Base-by-base conservation (phyloP, 192 early-diverging fungal genomes). In the Backusella sp. region DNA sequence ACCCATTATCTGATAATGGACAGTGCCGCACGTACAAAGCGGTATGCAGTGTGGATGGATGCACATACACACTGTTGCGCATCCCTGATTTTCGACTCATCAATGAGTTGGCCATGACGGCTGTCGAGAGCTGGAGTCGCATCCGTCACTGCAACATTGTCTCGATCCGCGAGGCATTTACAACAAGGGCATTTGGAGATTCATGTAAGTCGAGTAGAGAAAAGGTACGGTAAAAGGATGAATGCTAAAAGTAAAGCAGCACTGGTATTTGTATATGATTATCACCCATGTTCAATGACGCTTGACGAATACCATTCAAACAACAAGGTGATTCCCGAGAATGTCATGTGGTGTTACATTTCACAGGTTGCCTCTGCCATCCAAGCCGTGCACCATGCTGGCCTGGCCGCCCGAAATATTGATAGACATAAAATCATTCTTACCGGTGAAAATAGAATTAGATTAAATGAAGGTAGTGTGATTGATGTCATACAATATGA, bases 131-230 rank as follows among this genome's bases (percentile, higher is more conserved):
- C 36, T 99, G 98, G 98, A 86, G 90, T 53, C 76, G 88, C 62
- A 88, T 99, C 19, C 85, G 90, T 44, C 94, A 95, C 78, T 88
- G 96, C 12, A 93, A 91, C 71, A 85, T 99, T 67, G 94, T 95
- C 7, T 94, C 91, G 34, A 86, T 99, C 28, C 87, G 93, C 17
- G 97, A 99, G 83, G 98, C 94, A 28, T 99, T 99, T 77, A 96
- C 97, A 1, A 99, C 96, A 6, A 94, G 92, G 52, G 94, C 94
- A 2, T 99, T 99, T 90, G 96, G 95, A 17, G 97, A 99, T 79
- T 89, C 92, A 65, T 96, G 93, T 94, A 80, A 80, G 84, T 78
- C 3, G 32, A 2, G 32, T 32, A 32, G 32, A 32, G 32, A 32
- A 32, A 3, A 32, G 3, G 32, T 2, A 3, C 1, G 30, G 30